Conservation (phyloP, 257 asterid species). For the Salvia miltiorrhiza region DNA sequence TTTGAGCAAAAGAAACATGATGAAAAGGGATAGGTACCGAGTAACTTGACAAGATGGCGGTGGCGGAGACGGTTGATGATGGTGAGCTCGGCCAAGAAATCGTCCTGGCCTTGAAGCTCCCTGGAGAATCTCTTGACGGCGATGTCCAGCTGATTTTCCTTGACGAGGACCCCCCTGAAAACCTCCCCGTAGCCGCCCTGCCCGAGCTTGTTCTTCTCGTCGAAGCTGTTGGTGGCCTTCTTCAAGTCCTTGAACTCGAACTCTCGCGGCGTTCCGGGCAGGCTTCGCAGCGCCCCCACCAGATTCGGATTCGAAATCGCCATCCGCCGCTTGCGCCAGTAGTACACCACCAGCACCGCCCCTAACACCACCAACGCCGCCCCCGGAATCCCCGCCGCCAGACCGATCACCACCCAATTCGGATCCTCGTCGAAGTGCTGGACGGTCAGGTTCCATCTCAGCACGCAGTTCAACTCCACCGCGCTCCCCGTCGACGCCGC, state of each 20-base stretch:
- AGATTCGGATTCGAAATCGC: conserved; percentile 36
- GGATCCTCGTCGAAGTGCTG: conserved; percentile 29
- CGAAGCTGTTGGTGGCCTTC: conserved; percentile 71
- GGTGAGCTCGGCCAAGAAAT: conserved; percentile 88
- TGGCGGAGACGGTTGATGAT: conserved; percentile 89
- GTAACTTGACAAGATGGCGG: conserved; percentile 76
- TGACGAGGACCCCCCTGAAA: conserved; percentile 51
- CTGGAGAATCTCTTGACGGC: conserved; percentile 85
- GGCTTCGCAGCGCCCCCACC: conserved; percentile 56
- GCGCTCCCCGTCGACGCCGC: conserved; percentile 70
- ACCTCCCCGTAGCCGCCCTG: conserved; percentile 92
- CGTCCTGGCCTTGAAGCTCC: conserved; percentile 77
- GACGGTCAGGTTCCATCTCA: conserved; percentile 79
- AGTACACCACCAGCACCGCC: conserved; percentile 34
- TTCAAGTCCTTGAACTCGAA: conserved; percentile 61
- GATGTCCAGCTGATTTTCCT: conserved; percentile 56
- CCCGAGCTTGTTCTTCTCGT: conserved; percentile 71
- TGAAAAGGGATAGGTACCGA: too few species aligned
- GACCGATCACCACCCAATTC: conserved; percentile 26
- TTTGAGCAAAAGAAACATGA: background rate
- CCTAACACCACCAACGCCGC: conserved; percentile 34
- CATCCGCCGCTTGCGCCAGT: conserved; percentile 27
- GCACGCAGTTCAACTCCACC: conserved; percentile 60
- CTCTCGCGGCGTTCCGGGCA: conserved; percentile 85
- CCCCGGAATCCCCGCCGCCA: conserved; percentile 53